These are phyloP conservation scores for Syncephalis plumigaleata DNA, from an alignment of 371 early-diverging fungal genomes.

Conservation along the genomic window DNA sequence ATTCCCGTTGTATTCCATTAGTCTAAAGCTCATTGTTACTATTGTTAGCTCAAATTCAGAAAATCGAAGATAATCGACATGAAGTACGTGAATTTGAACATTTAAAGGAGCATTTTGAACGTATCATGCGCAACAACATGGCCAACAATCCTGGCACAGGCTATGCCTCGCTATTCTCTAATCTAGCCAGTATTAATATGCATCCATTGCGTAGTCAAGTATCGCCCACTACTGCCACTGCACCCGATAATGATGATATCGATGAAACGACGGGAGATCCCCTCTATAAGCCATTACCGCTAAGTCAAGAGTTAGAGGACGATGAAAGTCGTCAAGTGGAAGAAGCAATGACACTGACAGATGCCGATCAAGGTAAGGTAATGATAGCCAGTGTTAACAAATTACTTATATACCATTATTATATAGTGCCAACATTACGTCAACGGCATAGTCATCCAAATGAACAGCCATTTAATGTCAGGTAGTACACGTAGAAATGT, in stretches of 20 bases:
- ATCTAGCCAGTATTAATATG: conserved; percentile 6
- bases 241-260: conserved; percentile 23
- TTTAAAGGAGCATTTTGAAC: conserved; percentile 66
- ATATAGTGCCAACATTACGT: conserved; percentile 28
- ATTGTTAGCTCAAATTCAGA: conserved; percentile 49
- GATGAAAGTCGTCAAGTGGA: conserved; percentile 3
- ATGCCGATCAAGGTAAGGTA: background rate
- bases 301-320: conserved; percentile 13
- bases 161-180: conserved; percentile 11
- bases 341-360: conserved; percentile 1
- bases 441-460: conserved; percentile 34
- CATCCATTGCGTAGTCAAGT: background rate
- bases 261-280: conserved; percentile 8
- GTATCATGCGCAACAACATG: conserved; percentile 22
- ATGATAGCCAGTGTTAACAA: background rate
- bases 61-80: conserved; percentile 41
- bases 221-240: conserved; percentile 7
- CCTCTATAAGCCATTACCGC: conserved; percentile 12
- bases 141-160: conserved; percentile 14
- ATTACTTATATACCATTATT: background rate
- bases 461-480: conserved; percentile 23
- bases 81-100: conserved; percentile 71
- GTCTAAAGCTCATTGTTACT: too few relatives aligned
- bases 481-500: background rate
- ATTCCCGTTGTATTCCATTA: too few relatives aligned